Base-by-base conservation (phyloP, 495 filamentous ascomycete genomes). In the Talaromyces proteolyticus region DNA sequence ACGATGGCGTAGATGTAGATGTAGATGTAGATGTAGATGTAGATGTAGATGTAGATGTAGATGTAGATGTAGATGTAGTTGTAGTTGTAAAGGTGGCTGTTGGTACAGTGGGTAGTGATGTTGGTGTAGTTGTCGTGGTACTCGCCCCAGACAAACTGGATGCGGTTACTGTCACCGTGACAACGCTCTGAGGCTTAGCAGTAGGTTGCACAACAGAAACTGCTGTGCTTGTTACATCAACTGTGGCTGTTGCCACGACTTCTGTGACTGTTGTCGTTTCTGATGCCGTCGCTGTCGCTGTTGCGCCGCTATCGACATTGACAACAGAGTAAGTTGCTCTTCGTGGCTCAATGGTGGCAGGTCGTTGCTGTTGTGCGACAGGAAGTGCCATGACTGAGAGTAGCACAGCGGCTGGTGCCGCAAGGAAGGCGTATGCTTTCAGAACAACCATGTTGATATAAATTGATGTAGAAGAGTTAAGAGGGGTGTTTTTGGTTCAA, bases 271-370 rank as follows among this genome's bases (percentile, higher is more conserved):
- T 64, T 17, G 61, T 38, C 0, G 64, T 66, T 42, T 65, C 53
- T 19, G 62, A 57, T 34, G 56, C 40, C 16, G 57, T 44, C 14
- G 58, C 54, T 43, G 56, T 61, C 18, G 60, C 53, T 10, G 57
- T 48, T 2, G 63, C 58, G 22, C 68, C 70, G 26, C 65, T 60
- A 50, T 65, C 73, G 18, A 77, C 75, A 48, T 76, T 73, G 49
- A 77, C 75, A 23, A 79, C 66, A 5, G 67, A 60, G 53, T 79
- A 79, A 18, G 58, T 53, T 23, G 59, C 55, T 44, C 56, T 55
- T 52, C 67, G 57, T 51, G 65, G 66, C 48, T 53, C 47, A 12
- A 71, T 39, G 38, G 60, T 61, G 8, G 61, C 54, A 20, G 41
- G 36, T 12, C 56, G 17, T 39, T 52, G 57, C 7, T 57, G 46